Base-by-base conservation (phyloP, 768 basidiomycete genomes). In the Suillus decipiens region DNA sequence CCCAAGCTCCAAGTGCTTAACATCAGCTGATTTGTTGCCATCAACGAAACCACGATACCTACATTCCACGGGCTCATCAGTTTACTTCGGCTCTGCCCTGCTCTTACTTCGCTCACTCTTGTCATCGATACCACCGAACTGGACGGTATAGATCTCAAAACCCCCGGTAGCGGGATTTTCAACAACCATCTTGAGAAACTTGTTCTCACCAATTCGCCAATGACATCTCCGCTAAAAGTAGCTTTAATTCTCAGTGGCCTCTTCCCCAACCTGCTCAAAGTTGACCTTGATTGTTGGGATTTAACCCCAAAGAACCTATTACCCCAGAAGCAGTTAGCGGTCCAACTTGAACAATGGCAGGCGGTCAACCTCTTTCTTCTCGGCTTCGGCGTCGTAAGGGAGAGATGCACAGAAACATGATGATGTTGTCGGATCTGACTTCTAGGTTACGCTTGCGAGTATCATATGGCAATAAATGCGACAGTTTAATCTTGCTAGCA, bases 251-350 rank as follows among this genome's bases (percentile, higher is more conserved):
- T 72, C n/a, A 63, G 37, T n/a, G 1, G 0, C 7, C 65, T 74
- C 54, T 72, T 61, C 41, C 72, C 71, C 1, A 53, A 61, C 17
- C 14, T 74, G 36, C 59, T 53, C 22, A 55, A 55, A 0, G 69
- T 72, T 14, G 66, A 72, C 50, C 6, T 72, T n/a, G 64, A 62
- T 41, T 66, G 65, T 2, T 72, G 71, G 72, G 64, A 72, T 31
- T 65, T 58, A 42, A 72, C 63, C 11, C 71, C 71, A 1, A n/a
- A 72, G 43, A 63, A 60, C 2, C 60, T 54, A 0, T 51, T 70
- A n/a, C 50, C 62, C 0, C 36, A 58, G 55, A 17, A 17, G 15
- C 28, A 31, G 15, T 17, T 8, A 31, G 48, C 8, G 8, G 31
- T 10, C 7, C 28, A n/a, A n/a, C 43, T 43, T n/a, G 42, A 48